Evolutionary conservation across 371 early-diverging fungal genomes (phyloP), one percentile per base, ranked within the genome.

Genomic region (Mortierella sp.): DNA sequence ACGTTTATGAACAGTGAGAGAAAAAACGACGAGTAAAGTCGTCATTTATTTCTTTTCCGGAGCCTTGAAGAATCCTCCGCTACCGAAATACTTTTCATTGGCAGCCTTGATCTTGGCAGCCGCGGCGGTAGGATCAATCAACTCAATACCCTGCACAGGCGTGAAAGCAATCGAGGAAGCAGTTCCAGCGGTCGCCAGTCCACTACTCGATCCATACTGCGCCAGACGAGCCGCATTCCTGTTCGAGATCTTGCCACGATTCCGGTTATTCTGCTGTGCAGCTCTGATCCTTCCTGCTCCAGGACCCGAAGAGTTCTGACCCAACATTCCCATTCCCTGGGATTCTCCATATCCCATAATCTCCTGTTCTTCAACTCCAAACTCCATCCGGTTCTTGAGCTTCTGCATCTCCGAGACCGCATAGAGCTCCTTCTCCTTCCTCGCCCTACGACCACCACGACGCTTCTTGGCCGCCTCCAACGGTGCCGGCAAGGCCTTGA

Each of bases 61-160:
- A n/a, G 91, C 83, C 56, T 91, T 91, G 49, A 92, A 90, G 58
- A 93, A 93, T 4, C 92, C 91, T 29, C 92, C 93, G 80, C 90
- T 92, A 24, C 93, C 94, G 92, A 98, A 98, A 88, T 97, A 98
- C 78, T 93, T 94, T 75, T 94, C 96, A 72, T 94, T 95, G 2
- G 92, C 91, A 48, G 91, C 91, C 78, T 95, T 93, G 46, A 92
- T 89, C 72, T 91, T 91, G 76, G 93, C 93, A 75, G 94, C 91
- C 5, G 89, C 89, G 10, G 93, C 92, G 41, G 95, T 96, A 0
- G 99, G 99, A 83, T 98, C 97, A 43, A 94, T 93, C 41, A 99
- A 87, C 86, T 98, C 99, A 84, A 99, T 95, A 72, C 99, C 98
- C 87, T 99, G 98, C 16, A 97, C 96, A 14, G 98, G 98, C 5